Percentiles rank a stretch among this genome's conserved stretches.
phyloP scores from a whole-genome alignment of 768 basidiomycete genomes.

The Boletus pseudopeckii region DNA sequence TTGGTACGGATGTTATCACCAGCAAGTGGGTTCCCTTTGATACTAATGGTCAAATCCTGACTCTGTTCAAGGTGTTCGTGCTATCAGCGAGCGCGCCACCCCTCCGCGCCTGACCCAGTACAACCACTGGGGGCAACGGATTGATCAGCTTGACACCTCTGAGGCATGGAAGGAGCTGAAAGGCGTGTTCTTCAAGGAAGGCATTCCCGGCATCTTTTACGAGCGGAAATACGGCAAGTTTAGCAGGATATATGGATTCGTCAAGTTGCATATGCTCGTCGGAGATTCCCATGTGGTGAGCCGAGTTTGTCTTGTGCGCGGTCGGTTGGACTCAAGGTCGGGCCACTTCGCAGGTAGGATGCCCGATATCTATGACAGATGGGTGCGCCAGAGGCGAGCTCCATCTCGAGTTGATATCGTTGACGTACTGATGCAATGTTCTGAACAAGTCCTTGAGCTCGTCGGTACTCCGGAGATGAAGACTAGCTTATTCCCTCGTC shows the following conservation, averaged over 20 bases:
- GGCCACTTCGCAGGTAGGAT: constrained; percentile 48
- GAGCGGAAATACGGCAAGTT: constrained; percentile 58
- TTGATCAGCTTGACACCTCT: constrained; percentile 65
- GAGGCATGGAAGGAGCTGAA: constrained; percentile 74
- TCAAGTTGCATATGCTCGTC: constrained; percentile 57
- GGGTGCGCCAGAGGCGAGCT: constrained; percentile 58
- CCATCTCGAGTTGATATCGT: neutral
- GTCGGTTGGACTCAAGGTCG: neutral
- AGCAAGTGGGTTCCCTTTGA: constrained; percentile 34
- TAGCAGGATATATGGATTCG: constrained; percentile 63
- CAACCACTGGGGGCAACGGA: constrained; percentile 65
- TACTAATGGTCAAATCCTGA: neutral
- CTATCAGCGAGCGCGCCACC: constrained; percentile 39
- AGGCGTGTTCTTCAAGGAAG: constrained; percentile 59
- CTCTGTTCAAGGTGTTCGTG: constrained; percentile 46
- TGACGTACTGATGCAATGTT: neutral
- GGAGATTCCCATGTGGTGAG: constrained; percentile 64
- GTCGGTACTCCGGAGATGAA: constrained; percentile 59
- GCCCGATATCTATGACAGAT: constrained; percentile 79
- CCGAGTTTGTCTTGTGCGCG: neutral
- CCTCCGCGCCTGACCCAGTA: constrained; percentile 64
- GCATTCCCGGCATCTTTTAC: constrained; percentile 64
- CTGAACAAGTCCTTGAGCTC: constrained; percentile 54
- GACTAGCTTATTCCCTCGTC: constrained; percentile 50
- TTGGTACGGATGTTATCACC: constrained; percentile 55